These are phyloP conservation scores for Boletus insuetus DNA, from an alignment of 768 basidiomycete species.

Conservation along the genomic window DNA sequence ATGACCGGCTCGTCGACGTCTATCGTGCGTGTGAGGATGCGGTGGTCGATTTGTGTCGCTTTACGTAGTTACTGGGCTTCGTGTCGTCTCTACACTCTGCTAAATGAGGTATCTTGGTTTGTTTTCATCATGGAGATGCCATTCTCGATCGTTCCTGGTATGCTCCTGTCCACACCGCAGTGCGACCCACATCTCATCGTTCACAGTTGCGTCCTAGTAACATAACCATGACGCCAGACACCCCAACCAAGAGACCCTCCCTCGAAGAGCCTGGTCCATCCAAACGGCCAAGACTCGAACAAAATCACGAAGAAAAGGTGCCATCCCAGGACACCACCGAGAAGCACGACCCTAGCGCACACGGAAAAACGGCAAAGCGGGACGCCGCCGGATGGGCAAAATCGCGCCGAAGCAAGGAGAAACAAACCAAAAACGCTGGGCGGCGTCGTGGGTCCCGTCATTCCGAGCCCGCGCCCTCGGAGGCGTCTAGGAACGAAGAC, in stretches of 20 bases:
- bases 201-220: not conserved
- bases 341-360: not conserved
- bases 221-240: slow-evolving; percentile 1
- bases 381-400: slow-evolving; percentile 33
- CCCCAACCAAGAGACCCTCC: slow-evolving; percentile 6
- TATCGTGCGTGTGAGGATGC: slow-evolving; percentile 5
- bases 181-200: not conserved
- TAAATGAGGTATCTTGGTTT: slow-evolving; percentile 16
- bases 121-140: slow-evolving; percentile 6
- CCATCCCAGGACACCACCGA: too few species aligned
- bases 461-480: slow-evolving; percentile 25
- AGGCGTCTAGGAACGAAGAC: slow-evolving; percentile 18
- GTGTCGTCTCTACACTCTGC: too few species aligned
- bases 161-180: not conserved
- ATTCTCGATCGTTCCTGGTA: not conserved
- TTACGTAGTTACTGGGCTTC: too few species aligned
- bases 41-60: not conserved
- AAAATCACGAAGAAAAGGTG: not conserved
- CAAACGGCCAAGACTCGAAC: slow-evolving; percentile 16
- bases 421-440: slow-evolving; percentile 35
- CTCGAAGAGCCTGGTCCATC: not conserved
- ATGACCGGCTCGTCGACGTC: slow-evolving; percentile 2
- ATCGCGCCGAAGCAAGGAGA: slow-evolving; percentile 36
- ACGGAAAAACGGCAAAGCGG: slow-evolving; percentile 12
- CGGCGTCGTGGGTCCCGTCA: slow-evolving; percentile 45